These are phyloP conservation scores for Grosmannia clavigera DNA, from an alignment of 2,329 filamentous ascomycete species.

Conservation along the genomic window DNA sequence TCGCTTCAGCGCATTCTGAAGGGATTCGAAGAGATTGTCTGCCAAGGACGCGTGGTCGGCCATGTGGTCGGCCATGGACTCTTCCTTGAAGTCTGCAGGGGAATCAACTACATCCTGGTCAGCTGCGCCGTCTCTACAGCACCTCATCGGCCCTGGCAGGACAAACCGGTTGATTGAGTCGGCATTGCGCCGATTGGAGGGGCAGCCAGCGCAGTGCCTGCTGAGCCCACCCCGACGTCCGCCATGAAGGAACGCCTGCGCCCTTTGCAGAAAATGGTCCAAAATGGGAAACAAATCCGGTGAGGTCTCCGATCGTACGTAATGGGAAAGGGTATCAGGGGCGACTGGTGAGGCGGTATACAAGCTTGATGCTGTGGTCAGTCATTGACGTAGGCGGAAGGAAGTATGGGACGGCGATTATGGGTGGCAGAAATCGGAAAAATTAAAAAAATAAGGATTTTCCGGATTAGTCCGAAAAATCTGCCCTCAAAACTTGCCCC, in stretches of 20 bases:
- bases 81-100: background rate
- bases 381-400: background rate
- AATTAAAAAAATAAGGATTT: slow-evolving; percentile 2
- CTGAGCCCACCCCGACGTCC: slow-evolving; percentile 1
- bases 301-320: background rate
- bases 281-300: background rate
- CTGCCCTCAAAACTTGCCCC: slow-evolving; percentile 5
- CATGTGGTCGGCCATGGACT: background rate
- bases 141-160: background rate
- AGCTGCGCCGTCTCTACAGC: background rate
- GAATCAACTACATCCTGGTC: background rate
- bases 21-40: slow-evolving; percentile 4
- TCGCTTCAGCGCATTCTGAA: slow-evolving; percentile 15
- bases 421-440: background rate
- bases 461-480: slow-evolving; percentile 2
- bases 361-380: background rate
- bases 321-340: background rate
- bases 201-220: slow-evolving; percentile 1
- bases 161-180: background rate
- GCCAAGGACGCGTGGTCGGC: background rate
- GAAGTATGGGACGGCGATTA: background rate
- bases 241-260: background rate
- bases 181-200: background rate
- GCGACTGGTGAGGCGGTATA: background rate
- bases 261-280: background rate